Evolutionary conservation across 305 asterid genomes (phyloP), one percentile per base, ranked within the genome.

Genomic region (Petunia hybrid): DNA sequence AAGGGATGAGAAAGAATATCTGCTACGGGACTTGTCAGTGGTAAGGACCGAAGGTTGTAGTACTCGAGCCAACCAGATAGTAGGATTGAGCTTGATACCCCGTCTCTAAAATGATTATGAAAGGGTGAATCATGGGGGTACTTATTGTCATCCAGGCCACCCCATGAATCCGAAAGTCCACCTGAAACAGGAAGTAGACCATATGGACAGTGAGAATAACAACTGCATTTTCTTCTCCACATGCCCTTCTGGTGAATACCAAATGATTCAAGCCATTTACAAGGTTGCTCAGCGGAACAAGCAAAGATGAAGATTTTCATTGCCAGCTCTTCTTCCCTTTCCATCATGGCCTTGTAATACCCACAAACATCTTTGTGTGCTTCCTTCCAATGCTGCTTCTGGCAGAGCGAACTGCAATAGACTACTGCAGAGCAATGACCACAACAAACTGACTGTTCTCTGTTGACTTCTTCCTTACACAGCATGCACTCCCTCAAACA

Each of bases 221-320:
- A 85, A 59, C 59, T 57, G 41, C 88, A 85, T 76, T 70, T 85
- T 80, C 88, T 85, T 63, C 84, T 85, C 88, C 88, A 85, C 88
- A 85, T 80, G 84, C 86, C 86, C 51, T 80, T 85, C 51, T 83
- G 84, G 53, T 85, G 88, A 36, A 85, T 48, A 60, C 84, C 86
- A 39, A 80, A 51, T 38, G 85, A 77, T 77, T 82, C 84, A 39
- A 85, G 88, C 88, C 88, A 85, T 77, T 85, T 80, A 66, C 88
- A 85, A 39, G 79, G 86, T 9, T 85, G 82, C 51, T 80, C 86
- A 0, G 85, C 86, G 14, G 78, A 83, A 83, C 81, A 82, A 48
- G 57, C 41, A 80, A 85, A 85, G 41, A 6, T 41, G 59, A 85
- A 85, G 66, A 77, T 53, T 2, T 74, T 80, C 84, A 82, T 80